Conservation (phyloP, 805 yeast species). For the Hanseniaspora thailandica region DNA sequence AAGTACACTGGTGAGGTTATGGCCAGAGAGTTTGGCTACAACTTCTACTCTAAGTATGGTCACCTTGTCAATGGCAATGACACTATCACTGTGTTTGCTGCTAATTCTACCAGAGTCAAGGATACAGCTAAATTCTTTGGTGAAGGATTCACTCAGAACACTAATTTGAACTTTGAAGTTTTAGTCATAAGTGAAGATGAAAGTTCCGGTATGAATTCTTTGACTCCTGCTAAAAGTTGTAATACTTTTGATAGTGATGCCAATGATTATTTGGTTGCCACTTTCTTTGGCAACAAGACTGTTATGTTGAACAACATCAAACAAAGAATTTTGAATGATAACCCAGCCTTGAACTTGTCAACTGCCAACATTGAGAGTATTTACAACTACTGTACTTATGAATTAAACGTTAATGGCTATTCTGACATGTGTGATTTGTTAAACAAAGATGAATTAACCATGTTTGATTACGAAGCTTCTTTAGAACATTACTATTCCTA, state of each 20-base stretch:
- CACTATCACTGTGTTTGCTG: slow-evolving; percentile 36
- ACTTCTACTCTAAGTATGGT: slow-evolving; percentile 35
- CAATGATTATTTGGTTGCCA: slow-evolving; percentile 17
- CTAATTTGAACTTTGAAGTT: slow-evolving; percentile 28
- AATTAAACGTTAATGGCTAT: slow-evolving; percentile 54
- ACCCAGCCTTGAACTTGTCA: slow-evolving; percentile 45
- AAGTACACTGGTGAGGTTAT: slow-evolving; percentile 39
- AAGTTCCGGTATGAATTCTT: slow-evolving; percentile 38
- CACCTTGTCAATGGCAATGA: slow-evolving; percentile 30
- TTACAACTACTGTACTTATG: slow-evolving; percentile 61
- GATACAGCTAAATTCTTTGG: slow-evolving; percentile 38
- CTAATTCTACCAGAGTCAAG: slow-evolving; percentile 39
- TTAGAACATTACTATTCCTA: slow-evolving; percentile 47
- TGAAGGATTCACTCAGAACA: slow-evolving; percentile 36
- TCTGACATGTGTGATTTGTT: slow-evolving; percentile 62
- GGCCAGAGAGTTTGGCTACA: slow-evolving; percentile 36
- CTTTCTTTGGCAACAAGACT: slow-evolving; percentile 17
- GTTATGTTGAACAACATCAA: slow-evolving; percentile 43
- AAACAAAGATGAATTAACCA: slow-evolving; percentile 55
- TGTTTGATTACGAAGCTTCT: slow-evolving; percentile 50
- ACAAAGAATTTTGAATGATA: slow-evolving; percentile 40
- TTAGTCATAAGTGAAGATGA: slow-evolving; percentile 33
- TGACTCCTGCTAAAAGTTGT: slow-evolving; percentile 40
- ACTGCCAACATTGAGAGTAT: slow-evolving; percentile 40
- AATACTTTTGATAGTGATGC: slow-evolving; percentile 26